Evolutionary conservation across 805 yeast species (phyloP), one percentile per base, ranked within the genome.

Genomic region (Debaryomyces hansenii): DNA sequence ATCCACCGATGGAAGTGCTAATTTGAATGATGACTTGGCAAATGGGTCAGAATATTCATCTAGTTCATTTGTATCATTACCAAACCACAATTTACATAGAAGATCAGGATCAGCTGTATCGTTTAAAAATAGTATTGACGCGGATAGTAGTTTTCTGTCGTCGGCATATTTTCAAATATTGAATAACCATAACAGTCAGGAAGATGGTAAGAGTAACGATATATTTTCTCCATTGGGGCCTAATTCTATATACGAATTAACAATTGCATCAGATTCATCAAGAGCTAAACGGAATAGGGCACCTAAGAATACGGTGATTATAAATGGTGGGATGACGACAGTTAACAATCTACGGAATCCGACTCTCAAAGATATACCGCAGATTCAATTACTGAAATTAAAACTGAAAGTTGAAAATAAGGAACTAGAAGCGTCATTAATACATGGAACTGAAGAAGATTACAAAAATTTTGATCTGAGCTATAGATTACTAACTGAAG

Each of bases 281-380:
- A 57, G 75, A 15, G 44, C 54, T 24, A 66, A 75, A 44, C 54
- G 60, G 48, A 63, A 60, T 49, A 52, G 74, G 49, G 52, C 71
- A 15, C 60, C 64, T 36, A 63, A 64, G 48, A 48, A 58, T 21
- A 59, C 68, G 46, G 71, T 73, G 4, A 59, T 70, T 9, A 54
- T 73, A 32, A 70, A 71, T 53, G 77, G 76, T 5, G 74, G 81
- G 0, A 61, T 70, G 5, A 75, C 75, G 8, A 63, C 79, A 2
- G 60, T 72, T 9, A 52, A 58, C 28, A 77, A 76, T 52, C 59
- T 85, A 20, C 70, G 71, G 35, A 77, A 81, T 6, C 98, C 99
- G 0, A 85, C 96, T 0, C 72, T 79, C 1, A 75, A 77, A 41
- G 98, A 94, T 58, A 92, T 92, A 9, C 96, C 97, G 0, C 90